Evolutionary conservation across 495 filamentous ascomycete genomes (phyloP).

Genomic region (Penicillium salamii): DNA sequence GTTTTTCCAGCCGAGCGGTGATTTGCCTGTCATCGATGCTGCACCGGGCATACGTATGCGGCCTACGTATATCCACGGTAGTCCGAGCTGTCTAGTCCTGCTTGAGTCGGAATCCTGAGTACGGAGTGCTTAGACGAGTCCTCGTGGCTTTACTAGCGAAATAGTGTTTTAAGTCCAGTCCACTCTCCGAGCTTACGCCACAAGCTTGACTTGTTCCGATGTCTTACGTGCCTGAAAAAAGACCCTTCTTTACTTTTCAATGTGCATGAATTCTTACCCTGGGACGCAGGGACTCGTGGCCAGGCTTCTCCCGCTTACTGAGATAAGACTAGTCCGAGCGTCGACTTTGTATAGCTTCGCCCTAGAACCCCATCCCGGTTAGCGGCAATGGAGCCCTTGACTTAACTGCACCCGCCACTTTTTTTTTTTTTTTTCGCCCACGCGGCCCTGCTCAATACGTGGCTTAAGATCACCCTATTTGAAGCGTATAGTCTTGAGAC

Average conservation of each 20-base stretch:
- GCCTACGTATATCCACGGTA: constrained; percentile 24
- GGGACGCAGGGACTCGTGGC: constrained; percentile 27
- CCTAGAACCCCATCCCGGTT: constrained; percentile 9
- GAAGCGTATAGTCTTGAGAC: background rate
- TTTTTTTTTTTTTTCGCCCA: background rate
- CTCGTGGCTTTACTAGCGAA: constrained; percentile 8
- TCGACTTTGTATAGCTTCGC: background rate
- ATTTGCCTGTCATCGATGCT: constrained; percentile 13
- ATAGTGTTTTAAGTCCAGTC: constrained; percentile 10
- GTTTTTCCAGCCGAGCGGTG: constrained; percentile 19
- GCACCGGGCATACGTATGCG: constrained; percentile 28
- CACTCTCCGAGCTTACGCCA: constrained; percentile 26
- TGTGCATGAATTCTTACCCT: background rate
- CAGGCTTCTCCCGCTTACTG: constrained; percentile 11
- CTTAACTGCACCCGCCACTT: constrained; percentile 2
- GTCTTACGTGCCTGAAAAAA: background rate
- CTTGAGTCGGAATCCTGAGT: constrained; percentile 14
- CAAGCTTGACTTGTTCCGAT: constrained; percentile 17
- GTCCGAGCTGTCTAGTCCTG: constrained; percentile 8
- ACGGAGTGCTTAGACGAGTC: no score
- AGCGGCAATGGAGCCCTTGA: constrained; percentile 16
- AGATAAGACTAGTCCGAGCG: constrained; percentile 4
- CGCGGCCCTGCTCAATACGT: constrained; percentile 3
- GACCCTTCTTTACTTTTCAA: constrained; percentile 5
- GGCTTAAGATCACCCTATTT: constrained; percentile 1